Conservation (phyloP, 129 eudicot species). For the Saussurea involucrata region DNA sequence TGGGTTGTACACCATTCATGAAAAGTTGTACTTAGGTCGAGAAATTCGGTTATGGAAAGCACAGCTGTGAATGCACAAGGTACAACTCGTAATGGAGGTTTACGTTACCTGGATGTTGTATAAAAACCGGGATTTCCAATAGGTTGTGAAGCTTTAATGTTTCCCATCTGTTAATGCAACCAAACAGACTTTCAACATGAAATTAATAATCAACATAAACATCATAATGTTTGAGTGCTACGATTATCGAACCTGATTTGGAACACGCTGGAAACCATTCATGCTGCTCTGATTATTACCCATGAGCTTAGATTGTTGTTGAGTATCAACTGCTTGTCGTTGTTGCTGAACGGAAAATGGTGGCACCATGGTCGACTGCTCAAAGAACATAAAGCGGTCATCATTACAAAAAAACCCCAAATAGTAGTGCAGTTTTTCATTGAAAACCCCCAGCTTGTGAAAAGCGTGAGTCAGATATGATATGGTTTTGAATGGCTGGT, state of each 20-base stretch:
- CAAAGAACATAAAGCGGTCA: not conserved
- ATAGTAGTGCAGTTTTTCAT: not conserved
- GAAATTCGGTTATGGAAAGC: not conserved
- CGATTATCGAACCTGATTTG: constrained; percentile 11
- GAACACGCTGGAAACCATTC: constrained; percentile 18
- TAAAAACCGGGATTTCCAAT: constrained; percentile 33
- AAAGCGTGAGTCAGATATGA: too few relatives aligned
- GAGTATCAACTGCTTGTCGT: constrained; percentile 24
- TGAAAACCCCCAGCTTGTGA: not conserved
- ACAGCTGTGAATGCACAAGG: not conserved
- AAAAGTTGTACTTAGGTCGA: not conserved
- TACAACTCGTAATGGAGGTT: not conserved
- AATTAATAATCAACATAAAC: not conserved
- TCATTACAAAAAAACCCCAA: not conserved
- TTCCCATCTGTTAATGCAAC: constrained; percentile 30
- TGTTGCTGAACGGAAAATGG: constrained; percentile 28
- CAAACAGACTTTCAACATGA: not conserved
- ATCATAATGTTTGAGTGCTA: not conserved
- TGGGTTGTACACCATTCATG: not conserved
- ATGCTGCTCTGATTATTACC: constrained; percentile 23
- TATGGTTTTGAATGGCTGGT: too few relatives aligned
- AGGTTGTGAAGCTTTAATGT: constrained; percentile 19
- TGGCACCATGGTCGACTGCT: constrained; percentile 35
- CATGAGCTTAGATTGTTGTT: constrained; percentile 21
- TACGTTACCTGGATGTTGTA: constrained; percentile 39